A percentile compares a stretch with the other conserved stretches of the same genome.
phyloP scores from a whole-genome alignment of 306 rosid species.

The Crataegus laevigata region DNA sequence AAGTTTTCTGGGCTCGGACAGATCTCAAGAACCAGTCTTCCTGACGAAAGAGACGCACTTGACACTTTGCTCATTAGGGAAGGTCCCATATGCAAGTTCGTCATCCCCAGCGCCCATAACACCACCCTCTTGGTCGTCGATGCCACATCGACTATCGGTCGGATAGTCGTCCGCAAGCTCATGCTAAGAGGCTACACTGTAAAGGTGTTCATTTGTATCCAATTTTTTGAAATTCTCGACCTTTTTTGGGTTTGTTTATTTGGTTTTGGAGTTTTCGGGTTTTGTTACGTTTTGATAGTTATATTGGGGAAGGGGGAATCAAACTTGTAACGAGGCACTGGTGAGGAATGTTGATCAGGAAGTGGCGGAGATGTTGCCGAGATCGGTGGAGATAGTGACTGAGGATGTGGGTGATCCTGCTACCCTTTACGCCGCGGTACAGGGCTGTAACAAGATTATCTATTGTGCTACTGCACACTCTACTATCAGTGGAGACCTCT shows the following conservation, averaged over 20 bases:
- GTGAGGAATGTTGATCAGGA: constrained; percentile 71
- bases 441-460: constrained; percentile 78
- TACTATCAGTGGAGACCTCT: constrained; percentile 76
- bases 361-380: constrained; percentile 69
- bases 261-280: not conserved
- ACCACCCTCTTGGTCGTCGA: constrained; percentile 89
- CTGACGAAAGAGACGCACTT: constrained; percentile 62
- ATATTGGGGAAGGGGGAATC: no score
- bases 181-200: constrained; percentile 88
- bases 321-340: constrained; percentile 46
- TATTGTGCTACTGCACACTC: constrained; percentile 97
- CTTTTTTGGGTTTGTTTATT: not conserved
- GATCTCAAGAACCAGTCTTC: constrained; percentile 68
- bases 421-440: constrained; percentile 53
- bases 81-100: constrained; percentile 93
- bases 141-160: constrained; percentile 85
- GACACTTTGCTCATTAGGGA: constrained; percentile 75
- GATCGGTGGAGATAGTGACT: constrained; percentile 69
- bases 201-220: constrained; percentile 36
- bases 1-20: constrained; percentile 91
- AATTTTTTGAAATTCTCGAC: not conserved
- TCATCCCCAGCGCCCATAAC: constrained; percentile 85
- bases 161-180: constrained; percentile 84
- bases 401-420: constrained; percentile 91
- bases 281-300: no score